phyloP scores from a whole-genome alignment of 139 green algal genomes.

The Yamagishiella unicocca region DNA sequence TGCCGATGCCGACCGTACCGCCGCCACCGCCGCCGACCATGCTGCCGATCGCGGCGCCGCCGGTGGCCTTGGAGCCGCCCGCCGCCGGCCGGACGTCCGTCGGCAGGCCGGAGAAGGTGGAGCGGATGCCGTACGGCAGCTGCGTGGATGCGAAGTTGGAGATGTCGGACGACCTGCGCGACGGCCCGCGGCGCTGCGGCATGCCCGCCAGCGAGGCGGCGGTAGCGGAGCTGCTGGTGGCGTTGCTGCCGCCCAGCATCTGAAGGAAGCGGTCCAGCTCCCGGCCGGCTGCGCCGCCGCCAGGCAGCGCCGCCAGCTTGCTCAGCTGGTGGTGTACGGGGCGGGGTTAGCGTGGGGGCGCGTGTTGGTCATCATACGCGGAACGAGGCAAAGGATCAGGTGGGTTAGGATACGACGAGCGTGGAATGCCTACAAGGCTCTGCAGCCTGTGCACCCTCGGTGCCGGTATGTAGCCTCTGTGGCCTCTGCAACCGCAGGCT shows the following conservation, averaged over 20 bases:
- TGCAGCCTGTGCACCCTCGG: no score
- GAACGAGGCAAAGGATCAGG: no score
- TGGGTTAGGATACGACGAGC: no score
- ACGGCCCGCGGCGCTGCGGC: not conserved
- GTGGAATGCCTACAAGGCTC: no score
- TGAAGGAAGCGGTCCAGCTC: not conserved
- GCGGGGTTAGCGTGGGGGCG: not conserved
- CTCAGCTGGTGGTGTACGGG: not conserved
- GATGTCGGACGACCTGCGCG: not conserved
- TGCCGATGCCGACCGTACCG: no score
- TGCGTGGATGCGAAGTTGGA: not conserved
- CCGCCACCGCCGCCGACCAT: not conserved
- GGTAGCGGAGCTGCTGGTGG: not conserved
- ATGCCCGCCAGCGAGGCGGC: not conserved
- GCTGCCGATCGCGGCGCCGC: not conserved
- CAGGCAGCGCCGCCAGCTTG: not conserved
- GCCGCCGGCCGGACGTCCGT: not conserved
- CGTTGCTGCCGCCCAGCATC: slow-evolving; percentile 1
- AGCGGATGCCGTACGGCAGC: not conserved
- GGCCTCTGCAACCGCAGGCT: no score
- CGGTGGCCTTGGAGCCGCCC: not conserved
- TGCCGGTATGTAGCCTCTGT: no score
- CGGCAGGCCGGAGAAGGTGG: not conserved
- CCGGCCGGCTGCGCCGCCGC: not conserved
- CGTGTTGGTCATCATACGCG: not conserved